phyloP scores from a whole-genome alignment of 2,329 filamentous ascomycete genomes.

The Zymoseptoria passerinii region DNA sequence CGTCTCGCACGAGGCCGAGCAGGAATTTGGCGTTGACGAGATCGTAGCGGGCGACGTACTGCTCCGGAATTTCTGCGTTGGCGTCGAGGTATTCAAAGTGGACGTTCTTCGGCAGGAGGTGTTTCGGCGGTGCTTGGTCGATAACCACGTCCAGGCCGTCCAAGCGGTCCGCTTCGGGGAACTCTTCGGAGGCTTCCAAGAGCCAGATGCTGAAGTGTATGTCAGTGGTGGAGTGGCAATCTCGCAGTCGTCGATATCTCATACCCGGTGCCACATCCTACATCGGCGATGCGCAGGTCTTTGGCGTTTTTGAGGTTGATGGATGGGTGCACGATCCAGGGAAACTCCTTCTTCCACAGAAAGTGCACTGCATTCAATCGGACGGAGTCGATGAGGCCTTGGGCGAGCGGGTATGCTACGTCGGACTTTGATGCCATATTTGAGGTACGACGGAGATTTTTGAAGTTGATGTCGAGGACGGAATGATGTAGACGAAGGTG shows the following conservation, averaged over 20 bases:
- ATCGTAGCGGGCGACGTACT: not conserved
- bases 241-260: not conserved
- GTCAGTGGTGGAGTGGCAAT: not conserved
- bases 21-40: not conserved
- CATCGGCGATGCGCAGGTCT: not conserved
- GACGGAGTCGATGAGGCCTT: not conserved
- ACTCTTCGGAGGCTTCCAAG: not conserved
- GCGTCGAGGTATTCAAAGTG: not conserved
- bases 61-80: not conserved
- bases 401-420: not conserved
- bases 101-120: not conserved
- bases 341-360: not conserved
- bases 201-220: not conserved
- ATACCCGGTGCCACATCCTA: not conserved
- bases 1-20: not conserved
- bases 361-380: not conserved
- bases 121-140: not conserved
- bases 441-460: not conserved
- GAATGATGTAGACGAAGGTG: not conserved
- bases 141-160: not conserved
- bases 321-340: not conserved
- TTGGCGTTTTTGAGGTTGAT: not conserved
- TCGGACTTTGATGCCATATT: not conserved
- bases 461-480: not conserved
- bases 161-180: not conserved